Base-by-base conservation (phyloP, 2,329 filamentous ascomycete genomes). In the Nothopassalora personata region DNA sequence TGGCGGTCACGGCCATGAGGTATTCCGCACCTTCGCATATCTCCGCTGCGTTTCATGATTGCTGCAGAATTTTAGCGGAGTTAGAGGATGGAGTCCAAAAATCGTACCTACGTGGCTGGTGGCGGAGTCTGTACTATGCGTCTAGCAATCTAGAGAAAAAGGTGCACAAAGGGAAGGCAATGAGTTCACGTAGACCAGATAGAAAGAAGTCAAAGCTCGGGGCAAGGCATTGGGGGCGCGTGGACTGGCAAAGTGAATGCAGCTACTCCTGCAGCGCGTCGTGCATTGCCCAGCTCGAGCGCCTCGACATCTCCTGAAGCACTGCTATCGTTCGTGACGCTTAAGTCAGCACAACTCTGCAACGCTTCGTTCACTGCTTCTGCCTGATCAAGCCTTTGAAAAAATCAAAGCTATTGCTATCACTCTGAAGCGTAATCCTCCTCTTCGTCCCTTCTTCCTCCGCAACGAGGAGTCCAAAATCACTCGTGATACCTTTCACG, bases 351-450 rank as follows among this genome's bases (percentile, higher is more conserved):
- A 36, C 34, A 1, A 36, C 10, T 11, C 34, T 36, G 34, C 34
- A 15, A 36, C 39, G 18, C 39, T 18, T 15, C n/a, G 7, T 31
- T 62, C 45, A 91, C 1, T 86, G 74, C 79, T 96, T 97, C 69
- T 87, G 83, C 78, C 85, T 90, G 19, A 99, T 78, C 68, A 99
- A 71, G 0, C 94, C 94, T 71, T 84, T 90, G 77, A 96, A 96
- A 73, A 96, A 99, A 75, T 99, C 94, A 78, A 99, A 99, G 73
- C 92, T 97, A 71, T 99, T 99, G 72, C 92, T 91, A 74, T 99
- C 94, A 73, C 91, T 97, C 79, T 97, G 92, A 75, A 99, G 75
- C 67, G 88, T 85, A 83, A 89, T 93, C 53, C 88, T 79, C 74
- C 83, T 89, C 0, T 93, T 92, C 0, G 90, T 96, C 2, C 86